A percentile compares a stretch with the other conserved stretches of the same genome.
These are phyloP conservation scores for Astraeus odoratus DNA, from an alignment of 768 basidiomycete species.

Conservation along the genomic window DNA sequence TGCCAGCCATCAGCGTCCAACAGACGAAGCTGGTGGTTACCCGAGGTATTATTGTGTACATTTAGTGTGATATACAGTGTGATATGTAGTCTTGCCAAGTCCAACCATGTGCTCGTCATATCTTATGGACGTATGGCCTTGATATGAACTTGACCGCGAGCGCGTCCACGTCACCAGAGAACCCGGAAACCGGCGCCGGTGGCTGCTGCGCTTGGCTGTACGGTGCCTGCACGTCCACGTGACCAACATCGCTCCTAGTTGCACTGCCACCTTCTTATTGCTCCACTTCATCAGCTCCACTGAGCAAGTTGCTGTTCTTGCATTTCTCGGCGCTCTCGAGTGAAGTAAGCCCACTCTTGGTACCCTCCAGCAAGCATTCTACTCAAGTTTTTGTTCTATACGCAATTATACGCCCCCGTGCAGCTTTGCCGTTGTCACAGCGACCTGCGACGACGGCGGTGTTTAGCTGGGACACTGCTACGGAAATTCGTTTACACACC, in stretches of 20 bases:
- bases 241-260: constrained; percentile 10
- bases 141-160: no score
- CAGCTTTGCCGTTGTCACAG: constrained; percentile 1
- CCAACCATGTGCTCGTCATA: neutral
- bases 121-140: no score
- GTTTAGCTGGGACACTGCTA: constrained; percentile 14
- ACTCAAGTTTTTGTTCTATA: neutral
- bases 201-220: no score
- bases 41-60: no score
- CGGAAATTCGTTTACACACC: constrained; percentile 19
- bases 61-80: no score
- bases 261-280: constrained; percentile 15
- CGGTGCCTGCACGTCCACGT: constrained; percentile 14
- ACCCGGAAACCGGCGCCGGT: no score
- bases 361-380: neutral
- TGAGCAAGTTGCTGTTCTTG: constrained; percentile 4
- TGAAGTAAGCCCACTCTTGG: constrained; percentile 4
- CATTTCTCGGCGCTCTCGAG: constrained; percentile 8
- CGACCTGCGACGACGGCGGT: constrained; percentile 5
- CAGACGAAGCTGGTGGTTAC: neutral
- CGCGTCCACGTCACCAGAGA: no score
- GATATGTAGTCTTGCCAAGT: no score
- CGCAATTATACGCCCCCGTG: constrained; percentile 1
- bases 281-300: constrained; percentile 1
- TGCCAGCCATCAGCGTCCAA: neutral